phyloP scores from a whole-genome alignment of 2,329 filamentous ascomycete species.

The Pseudocercospora macadamiae region DNA sequence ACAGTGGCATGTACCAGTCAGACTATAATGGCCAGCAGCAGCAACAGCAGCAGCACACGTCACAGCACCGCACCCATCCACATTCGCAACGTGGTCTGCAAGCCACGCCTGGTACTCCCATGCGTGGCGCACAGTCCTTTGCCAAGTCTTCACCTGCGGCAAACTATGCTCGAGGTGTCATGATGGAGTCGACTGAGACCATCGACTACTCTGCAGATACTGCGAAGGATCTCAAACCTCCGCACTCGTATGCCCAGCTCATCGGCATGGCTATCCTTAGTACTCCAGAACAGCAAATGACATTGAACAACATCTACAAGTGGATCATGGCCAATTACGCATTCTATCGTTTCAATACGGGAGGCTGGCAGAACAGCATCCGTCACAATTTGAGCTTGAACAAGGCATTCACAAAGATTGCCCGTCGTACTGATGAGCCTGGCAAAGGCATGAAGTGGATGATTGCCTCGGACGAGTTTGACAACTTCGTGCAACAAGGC shows the following conservation, averaged over 20 bases:
- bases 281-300: slow-evolving; percentile 83
- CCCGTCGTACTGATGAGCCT: slow-evolving; percentile 88
- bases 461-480: slow-evolving; percentile 78
- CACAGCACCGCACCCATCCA: slow-evolving; percentile 38
- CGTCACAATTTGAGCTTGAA: slow-evolving; percentile 94
- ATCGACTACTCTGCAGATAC: slow-evolving; percentile 81
- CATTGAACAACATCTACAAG: slow-evolving; percentile 87
- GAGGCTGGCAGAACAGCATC: slow-evolving; percentile 98
- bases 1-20: slow-evolving; percentile 29
- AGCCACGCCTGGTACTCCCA: slow-evolving; percentile 41
- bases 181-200: slow-evolving; percentile 57
- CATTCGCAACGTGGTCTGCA: slow-evolving; percentile 39
- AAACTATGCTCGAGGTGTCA: slow-evolving; percentile 53
- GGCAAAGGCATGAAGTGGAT: slow-evolving; percentile 99
- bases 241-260: slow-evolving; percentile 94
- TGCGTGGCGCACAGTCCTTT: slow-evolving; percentile 36
- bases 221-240: slow-evolving; percentile 89
- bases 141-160: slow-evolving; percentile 51
- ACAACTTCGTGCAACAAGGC: slow-evolving; percentile 81
- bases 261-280: slow-evolving; percentile 95
- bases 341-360: slow-evolving; percentile 84
- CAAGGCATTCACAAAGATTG: slow-evolving; percentile 91
- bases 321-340: slow-evolving; percentile 91
- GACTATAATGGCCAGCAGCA: slow-evolving; percentile 31
- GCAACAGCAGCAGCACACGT: slow-evolving; percentile 21